phyloP scores from a whole-genome alignment of 768 basidiomycete genomes.

The Suillus americanus region DNA sequence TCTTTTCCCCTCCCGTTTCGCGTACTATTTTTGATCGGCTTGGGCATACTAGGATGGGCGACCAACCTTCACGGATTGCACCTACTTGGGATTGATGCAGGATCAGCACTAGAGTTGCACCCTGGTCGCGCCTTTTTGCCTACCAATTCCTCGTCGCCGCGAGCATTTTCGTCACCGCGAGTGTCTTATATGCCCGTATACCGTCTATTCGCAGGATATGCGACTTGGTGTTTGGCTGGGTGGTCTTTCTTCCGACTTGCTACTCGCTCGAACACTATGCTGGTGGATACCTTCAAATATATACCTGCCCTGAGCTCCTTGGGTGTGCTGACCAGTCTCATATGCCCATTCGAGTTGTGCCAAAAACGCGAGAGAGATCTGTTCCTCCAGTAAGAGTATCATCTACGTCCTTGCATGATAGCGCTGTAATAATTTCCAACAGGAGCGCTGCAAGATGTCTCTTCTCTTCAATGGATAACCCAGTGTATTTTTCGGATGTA shows the following conservation, averaged over 20 bases:
- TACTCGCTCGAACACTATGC: slow-evolving; percentile 53
- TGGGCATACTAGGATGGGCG: slow-evolving; percentile 90
- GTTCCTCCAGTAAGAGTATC: slow-evolving; percentile 68
- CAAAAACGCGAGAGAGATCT: slow-evolving; percentile 72
- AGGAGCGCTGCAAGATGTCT: slow-evolving; percentile 79
- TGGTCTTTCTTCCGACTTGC: slow-evolving; percentile 69
- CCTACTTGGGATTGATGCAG: slow-evolving; percentile 70
- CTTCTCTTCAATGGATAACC: slow-evolving; percentile 54
- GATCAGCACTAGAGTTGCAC: slow-evolving; percentile 64
- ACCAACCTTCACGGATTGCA: slow-evolving; percentile 87
- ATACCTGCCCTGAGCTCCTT: slow-evolving; percentile 71
- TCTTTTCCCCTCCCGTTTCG: slow-evolving; percentile 91
- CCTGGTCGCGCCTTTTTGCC: slow-evolving; percentile 15
- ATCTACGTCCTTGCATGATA: not conserved
- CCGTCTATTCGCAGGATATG: slow-evolving; percentile 61
- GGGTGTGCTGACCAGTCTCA: slow-evolving; percentile 51
- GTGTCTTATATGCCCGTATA: slow-evolving; percentile 63
- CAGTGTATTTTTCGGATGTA: slow-evolving; percentile 87
- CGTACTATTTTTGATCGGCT: slow-evolving; percentile 73
- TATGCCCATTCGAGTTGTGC: slow-evolving; percentile 68
- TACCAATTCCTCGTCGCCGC: slow-evolving; percentile 16
- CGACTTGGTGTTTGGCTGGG: slow-evolving; percentile 56
- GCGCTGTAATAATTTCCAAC: slow-evolving; percentile 4
- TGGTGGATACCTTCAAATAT: slow-evolving; percentile 76
- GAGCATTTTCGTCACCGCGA: slow-evolving; percentile 28